Conservation (phyloP, 2,329 filamentous ascomycete genomes). For the Alternaria longipes region DNA sequence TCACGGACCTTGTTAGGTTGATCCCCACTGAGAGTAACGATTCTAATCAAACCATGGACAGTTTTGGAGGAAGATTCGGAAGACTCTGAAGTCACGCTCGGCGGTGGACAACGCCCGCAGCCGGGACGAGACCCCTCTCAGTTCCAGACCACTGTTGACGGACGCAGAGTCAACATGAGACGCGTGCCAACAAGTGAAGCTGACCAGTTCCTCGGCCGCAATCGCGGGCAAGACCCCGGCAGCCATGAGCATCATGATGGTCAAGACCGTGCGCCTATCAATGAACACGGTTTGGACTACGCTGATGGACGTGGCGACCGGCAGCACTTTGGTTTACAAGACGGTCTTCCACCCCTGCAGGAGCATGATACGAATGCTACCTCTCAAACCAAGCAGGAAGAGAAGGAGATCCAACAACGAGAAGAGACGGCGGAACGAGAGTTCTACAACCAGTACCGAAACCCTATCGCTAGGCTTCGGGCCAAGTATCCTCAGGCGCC, state of each 20-base stretch:
- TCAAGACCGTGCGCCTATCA: conserved; percentile 30
- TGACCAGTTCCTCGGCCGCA: conserved; percentile 10
- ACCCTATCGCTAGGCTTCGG: conserved; percentile 61
- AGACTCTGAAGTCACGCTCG: conserved; percentile 21
- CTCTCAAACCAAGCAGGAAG: conserved; percentile 45
- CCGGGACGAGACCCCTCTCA: conserved; percentile 7
- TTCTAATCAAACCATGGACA: conserved; percentile 10
- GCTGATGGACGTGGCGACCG: conserved; percentile 17
- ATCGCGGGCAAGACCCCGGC: not conserved
- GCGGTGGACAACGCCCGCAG: not conserved
- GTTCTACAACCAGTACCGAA: conserved; percentile 61
- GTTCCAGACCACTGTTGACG: conserved; percentile 22
- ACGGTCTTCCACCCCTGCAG: conserved; percentile 53
- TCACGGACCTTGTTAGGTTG: not conserved
- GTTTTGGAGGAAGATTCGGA: conserved; percentile 23
- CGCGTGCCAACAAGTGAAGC: conserved; percentile 22
- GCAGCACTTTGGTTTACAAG: conserved; percentile 55
- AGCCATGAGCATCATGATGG: conserved; percentile 17
- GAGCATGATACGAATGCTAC: conserved; percentile 38
- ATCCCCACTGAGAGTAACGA: not conserved
- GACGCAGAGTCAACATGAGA: conserved; percentile 27
- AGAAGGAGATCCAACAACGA: conserved; percentile 49
- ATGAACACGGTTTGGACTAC: conserved; percentile 35
- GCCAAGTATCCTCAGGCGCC: conserved; percentile 63
- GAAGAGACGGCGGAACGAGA: conserved; percentile 58